Evolutionary conservation across 257 asterid species (phyloP), one percentile per base, ranked within the genome.

Genomic region (Primulina tabacum): DNA sequence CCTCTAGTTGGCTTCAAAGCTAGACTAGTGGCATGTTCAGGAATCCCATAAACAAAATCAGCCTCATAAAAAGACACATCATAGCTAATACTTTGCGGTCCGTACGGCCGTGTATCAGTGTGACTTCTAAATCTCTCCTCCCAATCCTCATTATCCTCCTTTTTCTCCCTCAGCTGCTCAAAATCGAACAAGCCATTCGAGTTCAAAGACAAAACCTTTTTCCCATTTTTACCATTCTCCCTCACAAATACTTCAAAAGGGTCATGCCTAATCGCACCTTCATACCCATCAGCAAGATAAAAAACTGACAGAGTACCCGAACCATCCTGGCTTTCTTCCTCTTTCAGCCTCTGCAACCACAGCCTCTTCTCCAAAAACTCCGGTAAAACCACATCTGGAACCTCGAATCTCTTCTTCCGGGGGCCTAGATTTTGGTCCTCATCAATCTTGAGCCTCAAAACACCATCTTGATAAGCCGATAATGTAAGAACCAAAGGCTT

Each of bases 51-150:
- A 43, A 93, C 96, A 72, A 86, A 89, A 86, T 93, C 97, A 40
- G 99, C 96, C 10, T 83, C 97, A 47, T 86, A 90, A 74, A 93
- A 93, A 32, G 99, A 89, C 47, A 93, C 97, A 83, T 93, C 99
- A 52, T 90, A 90, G 76, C 99, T 89, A 62, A 94, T 85, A 30
- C 97, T 91, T 79, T 94, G 99, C 0, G 99, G 96, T 6, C 99
- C 99, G 69, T 85, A 80, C 0, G 99, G 97, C 82, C 97, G 76
- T 0, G 85, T 9, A 79, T 94, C 99, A 24, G 92, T 88, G 75
- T 94, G 99, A 72, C 82, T 81, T 79, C 86, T 88, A 77, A 94
- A 89, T 75, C 24, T 91, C 88, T 94, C 99, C 82, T 82, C 92
- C 99, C 99, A 94, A 58, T 89, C 95, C 79, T 85, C 97, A 64